Percentiles rank a stretch among this genome's conserved stretches.
phyloP scores from a whole-genome alignment of 1,284 basidiomycete genomes.

The Sporisorium iseilematis-ciliati region DNA sequence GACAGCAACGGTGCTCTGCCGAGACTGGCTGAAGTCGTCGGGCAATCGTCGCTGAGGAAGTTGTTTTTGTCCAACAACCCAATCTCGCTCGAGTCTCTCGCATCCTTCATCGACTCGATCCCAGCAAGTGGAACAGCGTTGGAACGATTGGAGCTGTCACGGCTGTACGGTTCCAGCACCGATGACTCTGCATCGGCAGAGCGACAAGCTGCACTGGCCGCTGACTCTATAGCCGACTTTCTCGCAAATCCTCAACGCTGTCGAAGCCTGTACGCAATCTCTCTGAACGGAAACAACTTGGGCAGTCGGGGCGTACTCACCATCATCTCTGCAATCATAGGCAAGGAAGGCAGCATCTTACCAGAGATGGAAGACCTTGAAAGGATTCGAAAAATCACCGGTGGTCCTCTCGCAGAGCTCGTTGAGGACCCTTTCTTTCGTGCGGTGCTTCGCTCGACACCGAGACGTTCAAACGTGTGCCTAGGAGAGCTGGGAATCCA shows the following conservation, averaged over 20 bases:
- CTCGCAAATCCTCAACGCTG: constrained; percentile 27
- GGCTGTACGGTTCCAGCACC: neutral
- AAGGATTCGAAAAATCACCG: no score
- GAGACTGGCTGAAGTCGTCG: constrained; percentile 13
- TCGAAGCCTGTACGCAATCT: constrained; percentile 12
- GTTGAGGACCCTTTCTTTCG: constrained; percentile 6
- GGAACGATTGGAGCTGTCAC: constrained; percentile 16
- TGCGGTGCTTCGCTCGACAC: neutral
- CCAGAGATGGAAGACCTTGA: neutral
- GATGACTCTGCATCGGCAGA: neutral
- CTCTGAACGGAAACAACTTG: constrained; percentile 35
- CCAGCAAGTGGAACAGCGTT: constrained; percentile 24
- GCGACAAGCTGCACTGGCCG: constrained; percentile 7
- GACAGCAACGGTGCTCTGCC: neutral
- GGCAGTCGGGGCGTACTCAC: constrained; percentile 17
- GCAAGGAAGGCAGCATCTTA: neutral
- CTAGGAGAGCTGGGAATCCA: neutral
- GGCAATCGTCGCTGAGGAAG: constrained; percentile 11
- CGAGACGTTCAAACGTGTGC: constrained; percentile 8
- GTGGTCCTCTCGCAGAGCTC: neutral
- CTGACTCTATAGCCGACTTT: constrained; percentile 22
- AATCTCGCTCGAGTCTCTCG: constrained; percentile 13
- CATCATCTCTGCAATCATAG: constrained; percentile 18
- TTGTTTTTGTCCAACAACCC: constrained; percentile 26
- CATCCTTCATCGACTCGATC: constrained; percentile 36